Evolutionary conservation across 208 protist species (phyloP).

Genomic region (Herpetomonas samuelpessoai): DNA sequence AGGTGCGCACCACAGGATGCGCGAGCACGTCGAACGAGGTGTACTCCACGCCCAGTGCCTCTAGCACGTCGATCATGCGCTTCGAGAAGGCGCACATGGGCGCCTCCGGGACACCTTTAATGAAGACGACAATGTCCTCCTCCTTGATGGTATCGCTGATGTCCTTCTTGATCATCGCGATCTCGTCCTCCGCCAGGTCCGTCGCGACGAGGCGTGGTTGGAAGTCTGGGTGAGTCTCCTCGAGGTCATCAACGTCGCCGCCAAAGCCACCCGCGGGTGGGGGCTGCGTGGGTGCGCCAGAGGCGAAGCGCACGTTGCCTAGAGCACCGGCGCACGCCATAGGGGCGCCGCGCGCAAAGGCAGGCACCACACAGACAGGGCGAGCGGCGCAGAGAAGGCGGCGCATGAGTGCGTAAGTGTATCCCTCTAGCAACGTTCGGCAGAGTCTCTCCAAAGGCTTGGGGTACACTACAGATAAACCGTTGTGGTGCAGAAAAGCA

Average conservation of each 20-base stretch:
- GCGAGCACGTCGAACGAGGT: constrained; percentile 93
- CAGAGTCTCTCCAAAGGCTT: too few species aligned
- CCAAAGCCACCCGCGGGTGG: constrained; percentile 16
- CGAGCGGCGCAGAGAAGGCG: too few species aligned
- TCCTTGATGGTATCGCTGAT: constrained; percentile 86
- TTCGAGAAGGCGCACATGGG: constrained; percentile 97
- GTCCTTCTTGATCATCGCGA: constrained; percentile 86
- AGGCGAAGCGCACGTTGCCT: constrained; percentile 1
- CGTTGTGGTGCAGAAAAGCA: too few species aligned
- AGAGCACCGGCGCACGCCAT: background rate
- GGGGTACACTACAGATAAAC: too few species aligned
- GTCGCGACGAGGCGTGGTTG: constrained; percentile 69
- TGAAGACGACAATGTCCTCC: constrained; percentile 94
- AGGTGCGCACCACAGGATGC: constrained; percentile 88
- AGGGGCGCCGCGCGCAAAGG: too few species aligned
- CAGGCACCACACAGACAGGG: too few species aligned
- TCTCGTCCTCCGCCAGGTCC: constrained; percentile 71
- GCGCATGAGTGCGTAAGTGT: too few species aligned
- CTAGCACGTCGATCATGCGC: constrained; percentile 91
- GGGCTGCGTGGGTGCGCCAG: background rate
- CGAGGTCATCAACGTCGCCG: constrained; percentile 59
- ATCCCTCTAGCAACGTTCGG: too few species aligned
- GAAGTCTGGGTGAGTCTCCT: constrained; percentile 88
- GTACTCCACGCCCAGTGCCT: constrained; percentile 91
- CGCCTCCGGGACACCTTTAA: constrained; percentile 95